A percentile compares a stretch with the other conserved stretches of the same genome.
Evolutionary conservation across 441 rosid species (phyloP).

Genomic region (Syzygium malaccense): DNA sequence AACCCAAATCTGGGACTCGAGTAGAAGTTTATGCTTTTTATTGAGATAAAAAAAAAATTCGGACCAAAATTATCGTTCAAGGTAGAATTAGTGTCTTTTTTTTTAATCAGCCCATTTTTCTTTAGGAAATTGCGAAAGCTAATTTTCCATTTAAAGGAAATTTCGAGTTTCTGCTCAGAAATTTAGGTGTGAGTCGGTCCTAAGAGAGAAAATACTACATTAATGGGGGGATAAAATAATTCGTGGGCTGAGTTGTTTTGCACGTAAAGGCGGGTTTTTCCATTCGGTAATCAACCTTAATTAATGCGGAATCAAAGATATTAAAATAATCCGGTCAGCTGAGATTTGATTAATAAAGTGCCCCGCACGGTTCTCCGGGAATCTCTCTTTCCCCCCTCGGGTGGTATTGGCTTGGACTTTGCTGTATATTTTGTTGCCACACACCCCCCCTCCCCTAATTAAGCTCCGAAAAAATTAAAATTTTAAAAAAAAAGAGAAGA

Average conservation of each 20-base stretch:
- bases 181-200: conserved; percentile 11
- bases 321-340: conserved; percentile 2
- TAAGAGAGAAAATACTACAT: not conserved
- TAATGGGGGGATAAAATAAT: not conserved
- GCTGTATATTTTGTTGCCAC: conserved; percentile 7
- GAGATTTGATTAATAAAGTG: conserved; percentile 40
- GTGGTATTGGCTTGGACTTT: conserved; percentile 28
- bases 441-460: not conserved
- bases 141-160: not conserved
- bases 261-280: conserved; percentile 32
- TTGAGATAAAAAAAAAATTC: too few species aligned
- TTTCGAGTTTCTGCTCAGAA: conserved; percentile 18
- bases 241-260: conserved; percentile 48
- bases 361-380: conserved; percentile 81
- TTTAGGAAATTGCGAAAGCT: not conserved
- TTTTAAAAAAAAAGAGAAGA: too few species aligned
- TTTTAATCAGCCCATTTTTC: too few species aligned
- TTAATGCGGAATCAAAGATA: not conserved
- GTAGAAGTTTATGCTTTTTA: too few species aligned
- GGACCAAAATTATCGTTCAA: accelerated
- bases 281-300: conserved; percentile 8
- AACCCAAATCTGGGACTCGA: too few species aligned
- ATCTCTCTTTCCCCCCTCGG: conserved; percentile 55
- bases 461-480: not conserved
- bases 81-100: too few species aligned